Evolutionary conservation across 306 rosid genomes (phyloP).

Genomic region (Prunus kanzakura): DNA sequence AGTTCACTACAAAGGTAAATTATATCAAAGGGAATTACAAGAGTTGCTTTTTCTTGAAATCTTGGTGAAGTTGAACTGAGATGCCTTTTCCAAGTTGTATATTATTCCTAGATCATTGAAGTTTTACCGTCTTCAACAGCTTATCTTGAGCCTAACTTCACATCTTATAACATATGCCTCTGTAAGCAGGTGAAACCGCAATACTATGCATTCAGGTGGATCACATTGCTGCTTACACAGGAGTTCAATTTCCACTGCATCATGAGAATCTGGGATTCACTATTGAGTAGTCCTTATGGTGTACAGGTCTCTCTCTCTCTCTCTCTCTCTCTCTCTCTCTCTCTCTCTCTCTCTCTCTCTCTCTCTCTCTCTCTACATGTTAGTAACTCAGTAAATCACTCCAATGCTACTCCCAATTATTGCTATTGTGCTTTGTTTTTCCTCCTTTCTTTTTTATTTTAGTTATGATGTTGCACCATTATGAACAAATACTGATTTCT

Average conservation of each 20-base stretch:
- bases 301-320: slow-evolving; percentile 56
- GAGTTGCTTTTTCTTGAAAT: not conserved
- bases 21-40: not conserved
- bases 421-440: not conserved
- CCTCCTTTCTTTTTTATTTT: not conserved
- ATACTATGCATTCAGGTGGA: slow-evolving; percentile 84
- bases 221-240: slow-evolving; percentile 75
- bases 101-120: not conserved
- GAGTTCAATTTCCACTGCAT: slow-evolving; percentile 65
- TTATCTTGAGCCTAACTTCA: slow-evolving; percentile 14
- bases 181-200: slow-evolving; percentile 63
- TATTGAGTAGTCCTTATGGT: slow-evolving; percentile 67
- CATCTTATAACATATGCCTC: slow-evolving; percentile 12
- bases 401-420: too few relatives aligned
- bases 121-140: not conserved
- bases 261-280: slow-evolving; percentile 83
- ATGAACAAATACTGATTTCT: not conserved
- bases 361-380: not conserved
- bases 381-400: not conserved
- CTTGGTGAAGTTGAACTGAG: not conserved
- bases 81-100: not conserved
- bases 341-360: slow-evolving; percentile 20
- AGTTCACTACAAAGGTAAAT: slow-evolving; percentile 61
- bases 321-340: slow-evolving; percentile 26
- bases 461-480: not conserved